Evolutionary conservation across 345 rosid species (phyloP), one percentile per base, ranked within the genome.

Genomic region (Boechera retrofracta): DNA sequence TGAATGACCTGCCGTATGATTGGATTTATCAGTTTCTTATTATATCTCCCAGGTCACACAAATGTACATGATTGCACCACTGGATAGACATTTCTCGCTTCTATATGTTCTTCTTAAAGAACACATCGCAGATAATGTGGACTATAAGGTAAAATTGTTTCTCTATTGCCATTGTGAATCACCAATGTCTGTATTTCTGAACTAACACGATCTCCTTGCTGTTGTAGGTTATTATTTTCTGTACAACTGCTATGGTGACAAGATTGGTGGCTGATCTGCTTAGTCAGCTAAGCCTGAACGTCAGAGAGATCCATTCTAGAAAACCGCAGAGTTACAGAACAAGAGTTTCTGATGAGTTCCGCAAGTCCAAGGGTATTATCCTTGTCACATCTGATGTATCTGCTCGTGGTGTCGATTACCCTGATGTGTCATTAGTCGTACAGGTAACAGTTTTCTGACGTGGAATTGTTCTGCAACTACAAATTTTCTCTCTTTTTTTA

Each of bases 331-430:
- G 89, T 67, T 92, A 95, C 74, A 88, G 99, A 85, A 95, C 98
- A 26, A 87, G 75, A 84, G 87, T 95, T 63, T 95, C 99, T 64
- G 97, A 95, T 84, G 97, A 91, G 82, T 95, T 95, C 85, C 85
- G 98, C 70, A 95, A 92, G 82, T 95, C 99, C 15, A 95, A 88
- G 83, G 87, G 93, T 81, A 84, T 95, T 18, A 92, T 95, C 69
- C 98, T 92, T 24, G 99, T 89, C 67, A 96, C 98, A 32, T 96
- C 99, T 1, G 99, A 96, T 85, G 97, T 96, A 53, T 93, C 99
- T 79, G 99, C 99, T 9, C 94, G 99, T 36, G 97, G 99, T 72
- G 99, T 96, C 52, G 99, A 96, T 81, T 96, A 96, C 81, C 99
- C 99, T 32, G 98, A 96, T 75, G 98, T 96, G 24, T 89, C 98